Percentiles rank a stretch among this genome's conserved stretches.
These are phyloP conservation scores for Lophiotrema nucula DNA, from an alignment of 495 filamentous ascomycete genomes.

Conservation along the genomic window DNA sequence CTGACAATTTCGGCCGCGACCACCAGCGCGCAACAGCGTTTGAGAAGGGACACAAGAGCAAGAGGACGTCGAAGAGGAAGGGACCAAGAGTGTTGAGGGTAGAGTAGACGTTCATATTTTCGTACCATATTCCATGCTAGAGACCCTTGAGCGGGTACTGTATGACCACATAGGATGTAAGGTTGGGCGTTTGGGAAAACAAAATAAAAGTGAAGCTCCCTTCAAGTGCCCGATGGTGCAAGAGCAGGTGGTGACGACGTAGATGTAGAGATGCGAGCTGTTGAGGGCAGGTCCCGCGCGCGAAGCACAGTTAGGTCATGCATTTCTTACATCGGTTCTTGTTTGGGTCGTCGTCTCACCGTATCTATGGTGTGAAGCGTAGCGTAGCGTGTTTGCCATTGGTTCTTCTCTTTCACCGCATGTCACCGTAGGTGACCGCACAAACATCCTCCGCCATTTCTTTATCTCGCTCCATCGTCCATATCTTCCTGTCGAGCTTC, in stretches of 20 bases:
- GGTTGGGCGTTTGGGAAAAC: slow-evolving; percentile 17
- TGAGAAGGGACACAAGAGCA: slow-evolving; percentile 92
- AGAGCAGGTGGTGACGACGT: not conserved
- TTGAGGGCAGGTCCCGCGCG: not conserved
- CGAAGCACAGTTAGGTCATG: not conserved
- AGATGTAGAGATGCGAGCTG: not conserved
- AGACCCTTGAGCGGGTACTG: slow-evolving; percentile 1
- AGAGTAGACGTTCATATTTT: slow-evolving; percentile 47
- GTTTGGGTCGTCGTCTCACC: no score
- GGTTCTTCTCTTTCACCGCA: slow-evolving; percentile 11
- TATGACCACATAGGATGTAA: slow-evolving; percentile 11
- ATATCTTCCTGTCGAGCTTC: not conserved
- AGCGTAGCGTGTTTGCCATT: no score
- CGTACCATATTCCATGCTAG: not conserved
- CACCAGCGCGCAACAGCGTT: slow-evolving; percentile 83
- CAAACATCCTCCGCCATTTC: not conserved
- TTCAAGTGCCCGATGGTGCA: not conserved
- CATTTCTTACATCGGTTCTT: no score
- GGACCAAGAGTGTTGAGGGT: slow-evolving; percentile 79
- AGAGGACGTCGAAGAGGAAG: slow-evolving; percentile 73
- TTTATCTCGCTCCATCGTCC: not conserved
- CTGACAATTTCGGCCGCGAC: slow-evolving; percentile 92
- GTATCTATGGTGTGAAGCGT: no score
- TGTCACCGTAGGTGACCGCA: not conserved
- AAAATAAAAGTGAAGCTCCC: slow-evolving; percentile 15